Conservation (phyloP, 2,329 filamentous ascomycete species). For the Alternaria sp. region DNA sequence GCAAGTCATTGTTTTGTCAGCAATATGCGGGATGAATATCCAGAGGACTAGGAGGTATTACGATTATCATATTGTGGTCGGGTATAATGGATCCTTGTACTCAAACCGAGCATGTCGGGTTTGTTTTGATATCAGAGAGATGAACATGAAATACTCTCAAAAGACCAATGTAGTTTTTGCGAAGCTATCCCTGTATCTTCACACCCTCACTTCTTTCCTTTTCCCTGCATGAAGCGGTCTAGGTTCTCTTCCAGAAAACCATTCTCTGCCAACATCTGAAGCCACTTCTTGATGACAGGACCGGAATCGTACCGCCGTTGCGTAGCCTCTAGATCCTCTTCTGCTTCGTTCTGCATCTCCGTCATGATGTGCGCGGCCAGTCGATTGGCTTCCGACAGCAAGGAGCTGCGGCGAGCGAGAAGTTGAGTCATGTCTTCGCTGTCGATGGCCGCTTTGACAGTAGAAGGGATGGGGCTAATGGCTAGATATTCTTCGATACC, state of each 20-base stretch:
- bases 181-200: background rate
- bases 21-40: constrained; percentile 83
- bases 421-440: constrained; percentile 32
- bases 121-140: background rate
- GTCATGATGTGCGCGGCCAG: constrained; percentile 54
- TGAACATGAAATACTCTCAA: background rate
- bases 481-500: constrained; percentile 28
- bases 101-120: background rate
- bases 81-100: background rate
- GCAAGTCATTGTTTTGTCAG: constrained; percentile 76
- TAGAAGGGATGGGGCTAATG: constrained; percentile 20
- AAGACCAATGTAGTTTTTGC: background rate
- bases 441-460: constrained; percentile 29
- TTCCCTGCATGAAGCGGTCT: constrained; percentile 29
- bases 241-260: constrained; percentile 60
- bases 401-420: constrained; percentile 26
- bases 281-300: constrained; percentile 72
- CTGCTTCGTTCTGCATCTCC: constrained; percentile 58
- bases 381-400: constrained; percentile 38
- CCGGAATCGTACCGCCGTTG: constrained; percentile 73
- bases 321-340: constrained; percentile 63
- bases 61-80: background rate
- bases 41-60: constrained; percentile 72
- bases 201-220: constrained; percentile 7
- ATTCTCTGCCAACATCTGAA: constrained; percentile 73